Evolutionary conservation across 2,329 filamentous ascomycete species (phyloP).

Genomic region (Neonectria faginata): DNA sequence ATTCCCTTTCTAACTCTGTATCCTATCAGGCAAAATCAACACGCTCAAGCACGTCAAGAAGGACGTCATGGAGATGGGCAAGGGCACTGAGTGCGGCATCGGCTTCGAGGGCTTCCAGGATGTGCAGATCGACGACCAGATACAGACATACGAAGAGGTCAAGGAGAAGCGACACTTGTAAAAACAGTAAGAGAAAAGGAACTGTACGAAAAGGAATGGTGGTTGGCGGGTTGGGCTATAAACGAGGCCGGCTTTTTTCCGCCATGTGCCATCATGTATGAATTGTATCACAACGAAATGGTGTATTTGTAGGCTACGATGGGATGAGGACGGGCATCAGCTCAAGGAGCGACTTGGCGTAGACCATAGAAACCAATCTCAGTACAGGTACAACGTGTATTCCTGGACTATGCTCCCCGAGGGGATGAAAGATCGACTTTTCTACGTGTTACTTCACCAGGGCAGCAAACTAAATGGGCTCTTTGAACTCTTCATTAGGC

Average conservation of each 20-base stretch:
- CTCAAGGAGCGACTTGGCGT: not conserved
- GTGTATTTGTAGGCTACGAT: slow-evolving; percentile 26
- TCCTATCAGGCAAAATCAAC: slow-evolving; percentile 74
- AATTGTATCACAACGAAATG: slow-evolving; percentile 18
- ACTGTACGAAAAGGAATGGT: slow-evolving; percentile 34
- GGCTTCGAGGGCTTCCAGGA: slow-evolving; percentile 83
- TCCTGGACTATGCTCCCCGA: not conserved
- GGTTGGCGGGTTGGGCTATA: slow-evolving; percentile 4
- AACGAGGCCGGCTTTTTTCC: slow-evolving; percentile 6
- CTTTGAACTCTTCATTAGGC: slow-evolving; percentile 2
- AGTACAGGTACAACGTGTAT: slow-evolving; percentile 23
- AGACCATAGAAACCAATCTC: slow-evolving; percentile 23
- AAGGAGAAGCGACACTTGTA: slow-evolving; percentile 74
- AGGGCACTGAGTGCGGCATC: slow-evolving; percentile 94
- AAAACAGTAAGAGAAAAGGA: slow-evolving; percentile 36
- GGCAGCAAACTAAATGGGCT: not conserved
- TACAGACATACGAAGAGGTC: slow-evolving; percentile 88
- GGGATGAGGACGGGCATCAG: slow-evolving; percentile 6
- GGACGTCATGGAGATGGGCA: slow-evolving; percentile 88
- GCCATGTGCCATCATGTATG: slow-evolving; percentile 21
- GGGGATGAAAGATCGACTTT: not conserved
- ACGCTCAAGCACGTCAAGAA: slow-evolving; percentile 94
- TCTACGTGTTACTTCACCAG: not conserved
- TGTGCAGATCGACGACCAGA: slow-evolving; percentile 82
- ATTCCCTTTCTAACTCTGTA: not conserved